Base-by-base conservation (phyloP, 345 rosid species). In the Brassica carinata region DNA sequence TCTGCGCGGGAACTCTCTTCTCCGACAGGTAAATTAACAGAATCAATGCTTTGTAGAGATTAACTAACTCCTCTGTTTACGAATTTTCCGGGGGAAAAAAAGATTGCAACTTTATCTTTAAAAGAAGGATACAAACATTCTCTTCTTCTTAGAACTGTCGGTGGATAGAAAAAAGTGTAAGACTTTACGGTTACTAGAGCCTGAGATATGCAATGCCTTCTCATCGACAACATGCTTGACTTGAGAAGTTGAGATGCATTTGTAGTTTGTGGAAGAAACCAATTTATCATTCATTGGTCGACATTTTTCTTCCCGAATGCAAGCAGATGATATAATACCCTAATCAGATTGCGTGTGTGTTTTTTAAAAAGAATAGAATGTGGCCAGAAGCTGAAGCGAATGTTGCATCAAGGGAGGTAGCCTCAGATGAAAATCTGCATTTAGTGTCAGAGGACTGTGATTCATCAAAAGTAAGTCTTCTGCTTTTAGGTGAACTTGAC, bases 1-100 rank as follows among this genome's bases (percentile, higher is more conserved):
- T 95, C 85, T 93, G 96, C 82, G 91, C 90, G 2, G 99, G 99
- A 74, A 86, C 90, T 91, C 90, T 96, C 69, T 91, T 96, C 86
- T 91, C 98, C 64, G 92, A 88, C 78, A 90, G 99, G 99, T 95
- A 70, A 70, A 29, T 23, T 7, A 38, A 40, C 48, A 40, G 48
- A 40, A 40, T 23, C 13, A 43, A 2, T 43, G 57, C 51, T 82
- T 68, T 81, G 18, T 75, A 7, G 9, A 8, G 8, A 8, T 48
- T 29, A 29, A 18, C 13, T 8, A 43, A 38, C 69, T 0, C 13
- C 30, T 69, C 79, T 75, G 69, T 55, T 55, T n/a, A 1, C 18
- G 58, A 51, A 51, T 51, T 13, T 14, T n/a, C 19, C 58, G 18
- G 18, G 51, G 26, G 1, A 23, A 23, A 23, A 23, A 9, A 5